Conservation (phyloP, 176 grass and related monocot genomes). For the Metroxylon sagu region DNA sequence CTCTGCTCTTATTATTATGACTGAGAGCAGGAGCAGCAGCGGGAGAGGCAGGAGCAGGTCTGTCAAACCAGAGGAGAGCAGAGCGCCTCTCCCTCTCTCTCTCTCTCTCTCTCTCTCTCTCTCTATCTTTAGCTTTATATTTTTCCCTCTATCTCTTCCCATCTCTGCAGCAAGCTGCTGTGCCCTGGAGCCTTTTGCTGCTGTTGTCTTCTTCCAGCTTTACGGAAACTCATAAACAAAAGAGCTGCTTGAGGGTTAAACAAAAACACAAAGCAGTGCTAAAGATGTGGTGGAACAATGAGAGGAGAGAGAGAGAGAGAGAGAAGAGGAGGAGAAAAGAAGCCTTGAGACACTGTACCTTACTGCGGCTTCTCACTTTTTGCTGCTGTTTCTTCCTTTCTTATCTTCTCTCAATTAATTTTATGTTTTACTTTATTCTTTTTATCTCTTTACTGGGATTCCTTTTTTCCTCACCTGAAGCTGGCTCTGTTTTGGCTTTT, state of each 20-base stretch:
- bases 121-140: neutral
- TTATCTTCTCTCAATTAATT: neutral
- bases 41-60: neutral
- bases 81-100: neutral
- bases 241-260: slow-evolving; percentile 5
- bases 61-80: too few relatives aligned
- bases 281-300: slow-evolving; percentile 2
- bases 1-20: slow-evolving; percentile 17
- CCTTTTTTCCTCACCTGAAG: too few relatives aligned
- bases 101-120: slow-evolving; percentile 23
- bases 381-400: slow-evolving; percentile 2
- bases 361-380: slow-evolving; percentile 4
- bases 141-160: neutral
- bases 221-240: slow-evolving; percentile 85
- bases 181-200: slow-evolving; percentile 66
- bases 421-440: too few relatives aligned
- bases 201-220: slow-evolving; percentile 48
- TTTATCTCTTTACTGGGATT: too few relatives aligned
- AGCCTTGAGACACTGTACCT: neutral
- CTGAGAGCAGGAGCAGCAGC: neutral
- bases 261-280: slow-evolving; percentile 4
- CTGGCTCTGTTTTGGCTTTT: too few relatives aligned
- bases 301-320: slow-evolving; percentile 1
- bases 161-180: slow-evolving; percentile 60
- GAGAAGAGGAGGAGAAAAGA: neutral